Base-by-base conservation (phyloP, 2,329 filamentous ascomycete species). In the Talaromyces sp. region DNA sequence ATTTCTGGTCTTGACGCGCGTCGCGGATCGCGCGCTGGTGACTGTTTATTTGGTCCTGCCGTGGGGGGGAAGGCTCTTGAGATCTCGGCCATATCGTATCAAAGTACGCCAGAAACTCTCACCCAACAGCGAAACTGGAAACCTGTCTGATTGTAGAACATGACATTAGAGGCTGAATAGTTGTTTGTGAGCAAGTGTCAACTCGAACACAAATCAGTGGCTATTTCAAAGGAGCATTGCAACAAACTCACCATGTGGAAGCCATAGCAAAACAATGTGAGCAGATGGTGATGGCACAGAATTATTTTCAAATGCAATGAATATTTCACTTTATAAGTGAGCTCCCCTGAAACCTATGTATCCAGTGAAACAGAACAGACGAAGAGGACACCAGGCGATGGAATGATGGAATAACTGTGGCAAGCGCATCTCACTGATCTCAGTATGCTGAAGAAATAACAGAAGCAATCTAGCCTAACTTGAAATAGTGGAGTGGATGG, bases 21-120 rank as follows among this genome's bases (percentile, higher is more conserved):
- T 22, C 57, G 45, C 6, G 57, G 57, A 22, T 59, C 57, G 13
- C 53, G 57, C n/a, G 53, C 25, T 28, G 45, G 37, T 2, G 31
- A 52, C 15, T 21, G 48, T 13, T 48, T 48, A 13, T 19, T 33
- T 15, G 35, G 13, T 33, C n/a, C 5, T 40, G 43, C 19, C 43
- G 53, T 35, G 5, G 22, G 19, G 13, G 54, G 41, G 8, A 50
- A 56, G 17, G 54, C 19, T 19, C 45, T 50, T 15, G 41, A 48
- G 33, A 56, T 50, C 41, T 50, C 54, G 10, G 54, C 45, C 54
- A 56, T 50, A 17, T 40, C 15, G 43, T 28, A 52, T 19, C 21
- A 7, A 13, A 13, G n/a, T 33, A 31, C 31, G 43, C 25, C 25
- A 19, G 45, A 48, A 10, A 48, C 28, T 48, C 45, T 35, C 45